Evolutionary conservation across 2,329 filamentous ascomycete genomes (phyloP).

Genomic region (Ascochyta rabiei): DNA sequence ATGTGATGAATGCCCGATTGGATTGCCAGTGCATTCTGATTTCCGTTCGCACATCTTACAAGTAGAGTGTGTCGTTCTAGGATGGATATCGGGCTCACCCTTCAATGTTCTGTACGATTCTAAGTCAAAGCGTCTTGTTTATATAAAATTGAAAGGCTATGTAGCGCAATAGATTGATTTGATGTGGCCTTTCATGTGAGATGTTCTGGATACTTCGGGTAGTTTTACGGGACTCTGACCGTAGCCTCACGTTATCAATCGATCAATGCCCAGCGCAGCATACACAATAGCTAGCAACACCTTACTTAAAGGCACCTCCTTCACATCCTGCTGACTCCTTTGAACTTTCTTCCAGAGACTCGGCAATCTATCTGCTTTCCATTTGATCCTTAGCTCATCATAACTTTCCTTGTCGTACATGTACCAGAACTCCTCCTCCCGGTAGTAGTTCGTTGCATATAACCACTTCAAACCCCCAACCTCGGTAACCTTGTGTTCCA

Average conservation of each 20-base stretch:
- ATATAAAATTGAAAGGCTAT: no score
- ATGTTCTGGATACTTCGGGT: no score
- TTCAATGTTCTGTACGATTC: no score
- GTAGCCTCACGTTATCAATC: slow-evolving; percentile 35
- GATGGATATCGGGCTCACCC: no score
- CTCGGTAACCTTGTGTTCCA: slow-evolving; percentile 70
- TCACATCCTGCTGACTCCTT: slow-evolving; percentile 16
- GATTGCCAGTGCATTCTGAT: neutral
- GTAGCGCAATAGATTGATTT: no score
- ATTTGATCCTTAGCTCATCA: slow-evolving; percentile 65
- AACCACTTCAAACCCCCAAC: slow-evolving; percentile 82
- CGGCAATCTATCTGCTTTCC: slow-evolving; percentile 66
- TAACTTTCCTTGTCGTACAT: slow-evolving; percentile 68
- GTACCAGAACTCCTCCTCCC: slow-evolving; percentile 69
- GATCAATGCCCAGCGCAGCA: slow-evolving; percentile 10
- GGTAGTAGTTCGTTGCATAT: slow-evolving; percentile 85
- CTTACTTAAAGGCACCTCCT: neutral
- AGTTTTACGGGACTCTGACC: neutral
- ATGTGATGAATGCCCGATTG: neutral
- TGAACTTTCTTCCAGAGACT: slow-evolving; percentile 70
- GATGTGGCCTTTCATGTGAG: no score
- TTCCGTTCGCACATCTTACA: neutral
- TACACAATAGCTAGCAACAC: slow-evolving; percentile 1
- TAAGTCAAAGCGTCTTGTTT: no score
- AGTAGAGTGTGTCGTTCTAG: neutral